Evolutionary conservation across 176 grass and related monocot genomes (phyloP), one percentile per base, ranked within the genome.

Genomic region (Themeda triandra): DNA sequence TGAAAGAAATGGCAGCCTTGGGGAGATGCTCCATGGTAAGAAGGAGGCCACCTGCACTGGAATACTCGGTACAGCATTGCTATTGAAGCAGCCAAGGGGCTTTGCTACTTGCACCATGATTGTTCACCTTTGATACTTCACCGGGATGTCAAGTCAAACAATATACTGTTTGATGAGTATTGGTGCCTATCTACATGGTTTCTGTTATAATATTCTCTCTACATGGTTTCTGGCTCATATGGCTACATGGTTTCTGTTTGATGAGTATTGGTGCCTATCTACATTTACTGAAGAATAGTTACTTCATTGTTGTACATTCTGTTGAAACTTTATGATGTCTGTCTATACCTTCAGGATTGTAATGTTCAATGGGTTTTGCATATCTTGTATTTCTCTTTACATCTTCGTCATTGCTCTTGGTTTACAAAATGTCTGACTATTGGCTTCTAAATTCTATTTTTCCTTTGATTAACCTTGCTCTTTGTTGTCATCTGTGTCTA

Each of bases 101-200:
- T 98, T 13, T 98, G 96, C 89, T 98, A 98, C 82, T 69, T 98
- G 86, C 96, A 98, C 89, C 96, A 98, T 84, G 96, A 98, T 78
- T 98, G 96, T 80, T 95, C 93, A 2, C 96, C 96, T 0, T 9
- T 94, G 78, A 98, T 98, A 44, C n/a, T n/a, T n/a, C n/a, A n/a
- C n/a, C n/a, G n/a, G n/a, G n/a, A n/a, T n/a, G n/a, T n/a, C n/a
- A n/a, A n/a, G n/a, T n/a, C n/a, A n/a, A n/a, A n/a, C n/a, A n/a
- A n/a, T n/a, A n/a, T n/a, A n/a, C n/a, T n/a, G n/a, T n/a, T n/a
- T n/a, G n/a, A n/a, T n/a, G n/a, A n/a, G n/a, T n/a, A n/a, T n/a
- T n/a, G n/a, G n/a, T n/a, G n/a, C n/a, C n/a, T n/a, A n/a, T n/a
- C n/a, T n/a, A n/a, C n/a, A n/a, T n/a, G n/a, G n/a, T n/a, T n/a